Evolutionary conservation across 1,284 basidiomycete species (phyloP).

Genomic region (Phylloporus sp.): DNA sequence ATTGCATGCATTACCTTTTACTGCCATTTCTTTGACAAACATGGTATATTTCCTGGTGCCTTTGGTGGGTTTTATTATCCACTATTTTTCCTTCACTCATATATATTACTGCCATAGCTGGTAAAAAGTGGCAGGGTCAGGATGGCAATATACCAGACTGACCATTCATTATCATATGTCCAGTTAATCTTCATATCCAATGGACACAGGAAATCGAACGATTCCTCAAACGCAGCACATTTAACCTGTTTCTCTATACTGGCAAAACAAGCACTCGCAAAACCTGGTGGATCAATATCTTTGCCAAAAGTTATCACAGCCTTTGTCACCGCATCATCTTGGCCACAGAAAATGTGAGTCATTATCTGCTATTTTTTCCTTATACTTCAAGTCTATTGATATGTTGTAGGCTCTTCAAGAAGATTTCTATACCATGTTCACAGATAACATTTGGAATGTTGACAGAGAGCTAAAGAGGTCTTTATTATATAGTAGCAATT

Average conservation of each 20-base stretch:
- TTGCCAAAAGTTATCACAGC: neutral
- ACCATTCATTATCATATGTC: conserved; percentile 8
- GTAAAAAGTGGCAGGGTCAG: conserved; percentile 2
- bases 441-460: neutral
- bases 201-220: conserved; percentile 5
- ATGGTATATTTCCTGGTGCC: neutral
- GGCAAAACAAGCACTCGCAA: neutral
- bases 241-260: conserved; percentile 3
- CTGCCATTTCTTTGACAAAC: neutral
- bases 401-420: neutral
- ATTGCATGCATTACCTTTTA: neutral
- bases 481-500: neutral
- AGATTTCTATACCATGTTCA: neutral
- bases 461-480: neutral
- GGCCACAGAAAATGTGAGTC: neutral
- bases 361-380: neutral
- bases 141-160: neutral
- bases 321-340: neutral
- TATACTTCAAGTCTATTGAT: neutral
- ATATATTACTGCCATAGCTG: neutral
- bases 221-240: neutral
- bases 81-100: too few species aligned
- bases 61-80: neutral
- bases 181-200: conserved; percentile 2
- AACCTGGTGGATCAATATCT: neutral